Percentiles rank a stretch among this genome's conserved stretches.
Evolutionary conservation across 2,329 filamentous ascomycete genomes (phyloP).

Genomic region (Zymoseptoria ardabiliae): DNA sequence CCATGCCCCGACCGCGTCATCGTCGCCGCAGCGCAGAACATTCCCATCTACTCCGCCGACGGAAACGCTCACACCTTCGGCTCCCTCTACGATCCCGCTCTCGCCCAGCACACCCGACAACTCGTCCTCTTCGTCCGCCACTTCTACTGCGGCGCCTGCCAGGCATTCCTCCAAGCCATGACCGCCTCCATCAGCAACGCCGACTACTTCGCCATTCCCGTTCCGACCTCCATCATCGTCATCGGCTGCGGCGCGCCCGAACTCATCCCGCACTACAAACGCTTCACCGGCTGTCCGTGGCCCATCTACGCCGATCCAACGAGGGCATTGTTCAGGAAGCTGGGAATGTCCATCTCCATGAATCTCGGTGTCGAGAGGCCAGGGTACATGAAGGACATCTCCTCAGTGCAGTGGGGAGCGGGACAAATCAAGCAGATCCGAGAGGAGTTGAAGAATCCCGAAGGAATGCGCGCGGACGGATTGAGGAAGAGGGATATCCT

Average conservation of each 20-base stretch:
- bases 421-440: constrained; percentile 27
- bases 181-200: constrained; percentile 28
- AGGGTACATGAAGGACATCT: constrained; percentile 33
- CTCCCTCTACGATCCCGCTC: constrained; percentile 51
- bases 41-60: constrained; percentile 52
- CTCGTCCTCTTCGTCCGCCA: constrained; percentile 36
- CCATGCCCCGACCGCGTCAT: constrained; percentile 28
- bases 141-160: constrained; percentile 37
- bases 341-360: constrained; percentile 30
- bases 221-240: constrained; percentile 32
- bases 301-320: constrained; percentile 34
- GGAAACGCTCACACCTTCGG: constrained; percentile 56
- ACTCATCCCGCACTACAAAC: constrained; percentile 32
- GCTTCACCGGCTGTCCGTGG: constrained; percentile 30
- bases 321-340: constrained; percentile 29
- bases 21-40: constrained; percentile 27
- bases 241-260: constrained; percentile 33
- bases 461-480: constrained; percentile 18
- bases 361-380: constrained; percentile 28
- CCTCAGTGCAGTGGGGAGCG: constrained; percentile 22
- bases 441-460: constrained; percentile 21
- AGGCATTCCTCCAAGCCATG: constrained; percentile 32
- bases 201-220: constrained; percentile 31
- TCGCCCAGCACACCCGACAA: constrained; percentile 30
- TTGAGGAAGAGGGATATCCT: constrained; percentile 21